Conservation (phyloP, 192 early-diverging fungal species). For the Coemansia sp. region DNA sequence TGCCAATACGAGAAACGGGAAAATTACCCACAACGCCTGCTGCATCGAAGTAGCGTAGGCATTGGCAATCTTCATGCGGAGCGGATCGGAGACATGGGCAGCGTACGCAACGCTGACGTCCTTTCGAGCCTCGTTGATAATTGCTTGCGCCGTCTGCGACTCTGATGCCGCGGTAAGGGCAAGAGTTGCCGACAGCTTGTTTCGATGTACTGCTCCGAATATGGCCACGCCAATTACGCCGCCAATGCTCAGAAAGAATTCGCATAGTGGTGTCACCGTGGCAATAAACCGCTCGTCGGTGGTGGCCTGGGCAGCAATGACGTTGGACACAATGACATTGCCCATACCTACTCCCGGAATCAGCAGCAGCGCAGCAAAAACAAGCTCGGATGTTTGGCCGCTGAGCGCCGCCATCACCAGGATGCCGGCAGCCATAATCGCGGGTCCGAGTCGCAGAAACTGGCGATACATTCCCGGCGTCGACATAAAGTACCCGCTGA, state of each 20-base stretch:
- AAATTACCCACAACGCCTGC: conserved; percentile 47
- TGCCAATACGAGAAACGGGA: conserved; percentile 50
- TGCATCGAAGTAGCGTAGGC: conserved; percentile 56
- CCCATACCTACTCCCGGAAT: conserved; percentile 76
- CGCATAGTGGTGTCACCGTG: conserved; percentile 61
- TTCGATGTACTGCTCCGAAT: conserved; percentile 60
- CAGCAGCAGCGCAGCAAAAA: conserved; percentile 59
- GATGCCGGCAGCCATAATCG: conserved; percentile 59
- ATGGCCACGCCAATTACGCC: conserved; percentile 61
- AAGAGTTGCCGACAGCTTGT: conserved; percentile 51
- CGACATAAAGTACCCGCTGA: conserved; percentile 63
- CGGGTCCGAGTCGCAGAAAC: conserved; percentile 64
- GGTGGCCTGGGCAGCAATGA: conserved; percentile 68
- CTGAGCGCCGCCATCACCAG: conserved; percentile 57
- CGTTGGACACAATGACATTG: conserved; percentile 64
- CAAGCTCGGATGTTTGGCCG: conserved; percentile 40
- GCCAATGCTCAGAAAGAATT: conserved; percentile 68
- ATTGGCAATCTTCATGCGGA: conserved; percentile 40
- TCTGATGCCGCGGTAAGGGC: conserved; percentile 8
- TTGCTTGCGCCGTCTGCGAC: conserved; percentile 30
- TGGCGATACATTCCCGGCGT: conserved; percentile 56
- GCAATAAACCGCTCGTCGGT: conserved; percentile 60
- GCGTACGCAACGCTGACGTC: conserved; percentile 42
- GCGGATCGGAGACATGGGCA: conserved; percentile 21
- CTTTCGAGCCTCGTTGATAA: conserved; percentile 53